phyloP scores from a whole-genome alignment of 768 basidiomycete species.

The Lyophyllum atratum region DNA sequence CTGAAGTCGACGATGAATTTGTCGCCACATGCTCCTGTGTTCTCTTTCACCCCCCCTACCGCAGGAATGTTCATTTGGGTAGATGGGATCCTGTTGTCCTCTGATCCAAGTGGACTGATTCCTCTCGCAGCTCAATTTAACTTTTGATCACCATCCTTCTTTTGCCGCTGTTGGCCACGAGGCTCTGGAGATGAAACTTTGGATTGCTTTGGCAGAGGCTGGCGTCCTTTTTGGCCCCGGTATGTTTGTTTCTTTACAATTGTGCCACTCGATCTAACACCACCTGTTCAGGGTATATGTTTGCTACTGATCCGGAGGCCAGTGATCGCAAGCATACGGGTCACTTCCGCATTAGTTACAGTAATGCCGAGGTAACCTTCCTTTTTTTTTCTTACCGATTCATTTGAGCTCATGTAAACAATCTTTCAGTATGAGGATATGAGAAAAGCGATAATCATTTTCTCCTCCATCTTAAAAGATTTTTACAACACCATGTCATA shows the following conservation, averaged over 20 bases:
- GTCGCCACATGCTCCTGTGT: slow-evolving; percentile 18
- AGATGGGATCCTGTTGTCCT: background rate
- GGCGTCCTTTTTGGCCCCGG: slow-evolving; percentile 71
- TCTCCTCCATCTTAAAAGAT: slow-evolving; percentile 42
- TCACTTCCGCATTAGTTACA: slow-evolving; percentile 62
- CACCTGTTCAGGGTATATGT: slow-evolving; percentile 38
- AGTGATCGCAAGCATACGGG: slow-evolving; percentile 33
- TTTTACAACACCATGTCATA: slow-evolving; percentile 33
- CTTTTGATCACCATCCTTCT: slow-evolving; percentile 59
- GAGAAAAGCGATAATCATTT: slow-evolving; percentile 48
- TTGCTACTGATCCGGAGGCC: slow-evolving; percentile 33
- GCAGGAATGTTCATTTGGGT: slow-evolving; percentile 88
- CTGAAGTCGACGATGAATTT: slow-evolving; percentile 25
- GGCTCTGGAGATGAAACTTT: slow-evolving; percentile 59
- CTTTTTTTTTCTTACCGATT: slow-evolving; percentile 8
- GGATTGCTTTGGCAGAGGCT: slow-evolving; percentile 57
- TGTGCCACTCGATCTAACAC: background rate
- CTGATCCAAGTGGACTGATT: background rate
- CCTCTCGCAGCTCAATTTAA: slow-evolving; percentile 52
- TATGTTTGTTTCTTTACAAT: slow-evolving; percentile 15
- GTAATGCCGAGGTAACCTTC: slow-evolving; percentile 45
- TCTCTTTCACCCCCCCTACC: slow-evolving; percentile 53
- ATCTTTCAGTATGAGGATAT: slow-evolving; percentile 35
- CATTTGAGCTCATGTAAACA: background rate
- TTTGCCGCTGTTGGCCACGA: slow-evolving; percentile 38